Evolutionary conservation across 2,329 filamentous ascomycete species (phyloP), one percentile per base, ranked within the genome.

Genomic region (Scleromitrula shiraiana): DNA sequence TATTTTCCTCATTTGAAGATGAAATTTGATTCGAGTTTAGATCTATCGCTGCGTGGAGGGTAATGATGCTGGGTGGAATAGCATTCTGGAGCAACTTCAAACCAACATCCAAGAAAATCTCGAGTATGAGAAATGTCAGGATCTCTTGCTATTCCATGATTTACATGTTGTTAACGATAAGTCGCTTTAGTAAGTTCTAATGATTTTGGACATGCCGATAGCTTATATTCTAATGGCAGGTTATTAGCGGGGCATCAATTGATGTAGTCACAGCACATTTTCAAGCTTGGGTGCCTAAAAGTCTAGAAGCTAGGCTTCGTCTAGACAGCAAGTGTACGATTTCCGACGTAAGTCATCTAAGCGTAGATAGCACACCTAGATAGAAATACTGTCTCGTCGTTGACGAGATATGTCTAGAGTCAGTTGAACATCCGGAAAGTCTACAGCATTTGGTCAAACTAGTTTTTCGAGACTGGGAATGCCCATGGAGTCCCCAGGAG

Each of bases 1-100:
- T 41, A 41, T 41, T 41, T 41, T 41, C 39, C n/a, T 41, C 15
- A 29, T 41, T 41, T 29, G 24, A 41, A 29, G 39, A 14, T 23
- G 15, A 41, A 41, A 27, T n/a, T 29, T 41, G 39, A 41, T 41
- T 29, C 22, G 39, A 5, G 14, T 41, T 26, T 41, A 41, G 39
- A 41, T 41, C 39, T 30, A 41, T 41, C 39, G 39, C 39, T 41
- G 39, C 24, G 39, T 35, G 32, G 32, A 19, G 32, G 32, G 32
- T 9, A 35, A 35, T 17, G 32, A 35, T 35, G 32, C 32, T 17
- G 32, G n/a, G 32, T 41, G 39, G 39, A 41, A 41, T 24, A 41
- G 24, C 39, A 41, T 41, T 41, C 39, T 41, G 26, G 39, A 41
- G 24, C 39, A 41, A 30, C 23, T 41, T 41, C 24, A 30, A 30